Evolutionary conservation across 148 eudicot species (phyloP), one percentile per base, ranked within the genome.

Genomic region (Mesembryanthemum crystallinum): DNA sequence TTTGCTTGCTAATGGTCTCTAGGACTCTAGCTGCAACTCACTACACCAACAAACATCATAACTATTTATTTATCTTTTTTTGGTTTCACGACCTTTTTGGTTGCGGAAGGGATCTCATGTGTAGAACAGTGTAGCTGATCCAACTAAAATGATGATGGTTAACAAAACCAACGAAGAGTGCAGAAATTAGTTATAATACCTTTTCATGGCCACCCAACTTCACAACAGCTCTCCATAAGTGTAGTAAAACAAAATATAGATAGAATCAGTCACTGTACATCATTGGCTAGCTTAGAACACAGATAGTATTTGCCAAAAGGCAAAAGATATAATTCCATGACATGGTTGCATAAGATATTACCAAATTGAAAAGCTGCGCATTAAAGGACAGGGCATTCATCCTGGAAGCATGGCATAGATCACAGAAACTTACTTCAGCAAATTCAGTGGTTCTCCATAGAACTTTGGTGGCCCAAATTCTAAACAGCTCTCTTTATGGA

Each of bases 151-250:
- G 43, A 18, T 62, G 9, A 57, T 25, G 37, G 27, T 43, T 14
- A 2, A 59, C 5, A 78, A 39, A 63, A 42, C n/a, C 52, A 52
- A 64, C 28, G 52, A 69, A 62, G 30, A 61, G 9, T 5, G 75
- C 64, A n/a, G 21, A 18, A 58, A 13, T 25, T 11, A 71, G 4
- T 10, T 43, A 37, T 7, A 75, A 77, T 87, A 95, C 98, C 94
- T 87, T 86, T 73, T 95, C 98, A 83, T 95, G 92, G 71, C 98
- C 98, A 55, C 98, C 97, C 89, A 92, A 80, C 82, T 74, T 86
- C 55, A 83, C 66, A 73, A 90, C 96, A 66, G 94, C 80, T 86
- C 91, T 90, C 96, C 97, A 95, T 75, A n/a, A 95, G 83, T 87
- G 97, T 95, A 80, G 37, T 3, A 35, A 75, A 27, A 75, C 73